phyloP scores from a whole-genome alignment of 345 rosid genomes.

The Brassica incana region DNA sequence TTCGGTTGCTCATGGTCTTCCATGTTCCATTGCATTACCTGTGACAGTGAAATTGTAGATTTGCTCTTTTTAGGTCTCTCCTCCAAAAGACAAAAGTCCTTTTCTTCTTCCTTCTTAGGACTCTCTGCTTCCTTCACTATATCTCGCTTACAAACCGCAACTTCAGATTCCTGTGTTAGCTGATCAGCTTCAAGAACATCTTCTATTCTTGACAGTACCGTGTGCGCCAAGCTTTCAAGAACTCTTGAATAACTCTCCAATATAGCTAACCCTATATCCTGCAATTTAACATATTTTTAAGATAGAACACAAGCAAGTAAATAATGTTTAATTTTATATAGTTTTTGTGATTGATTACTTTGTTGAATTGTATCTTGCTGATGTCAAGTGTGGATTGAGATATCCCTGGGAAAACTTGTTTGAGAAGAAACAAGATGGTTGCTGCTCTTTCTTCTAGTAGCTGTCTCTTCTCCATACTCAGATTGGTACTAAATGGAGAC shows the following conservation, averaged over 20 bases:
- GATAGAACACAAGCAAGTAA: background rate
- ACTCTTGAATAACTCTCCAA: conserved; percentile 86
- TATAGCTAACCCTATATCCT: conserved; percentile 86
- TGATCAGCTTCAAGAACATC: conserved; percentile 73
- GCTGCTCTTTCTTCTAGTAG: background rate
- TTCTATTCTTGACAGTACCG: conserved; percentile 65
- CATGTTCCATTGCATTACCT: conserved; percentile 68
- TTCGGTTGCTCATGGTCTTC: conserved; percentile 18
- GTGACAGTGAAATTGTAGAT: conserved; percentile 43
- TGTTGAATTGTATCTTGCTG: background rate
- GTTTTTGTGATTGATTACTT: conserved; percentile 9
- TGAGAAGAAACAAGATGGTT: background rate
- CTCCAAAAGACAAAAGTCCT: conserved; percentile 26
- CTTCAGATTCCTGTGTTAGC: conserved; percentile 48
- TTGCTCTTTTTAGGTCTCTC: conserved; percentile 30
- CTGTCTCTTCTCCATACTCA: background rate
- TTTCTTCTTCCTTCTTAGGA: conserved; percentile 19
- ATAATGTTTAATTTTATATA: background rate
- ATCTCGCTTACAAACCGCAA: conserved; percentile 30
- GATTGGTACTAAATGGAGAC: background rate
- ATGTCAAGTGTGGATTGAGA: background rate
- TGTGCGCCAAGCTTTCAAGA: conserved; percentile 80
- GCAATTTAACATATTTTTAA: conserved; percentile 5
- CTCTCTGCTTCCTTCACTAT: conserved; percentile 32
- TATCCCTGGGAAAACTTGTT: background rate